Percentiles rank a stretch among this genome's conserved stretches.
These are phyloP conservation scores for Panaeolus cyanescens DNA, from an alignment of 768 basidiomycete genomes.

Conservation along the genomic window DNA sequence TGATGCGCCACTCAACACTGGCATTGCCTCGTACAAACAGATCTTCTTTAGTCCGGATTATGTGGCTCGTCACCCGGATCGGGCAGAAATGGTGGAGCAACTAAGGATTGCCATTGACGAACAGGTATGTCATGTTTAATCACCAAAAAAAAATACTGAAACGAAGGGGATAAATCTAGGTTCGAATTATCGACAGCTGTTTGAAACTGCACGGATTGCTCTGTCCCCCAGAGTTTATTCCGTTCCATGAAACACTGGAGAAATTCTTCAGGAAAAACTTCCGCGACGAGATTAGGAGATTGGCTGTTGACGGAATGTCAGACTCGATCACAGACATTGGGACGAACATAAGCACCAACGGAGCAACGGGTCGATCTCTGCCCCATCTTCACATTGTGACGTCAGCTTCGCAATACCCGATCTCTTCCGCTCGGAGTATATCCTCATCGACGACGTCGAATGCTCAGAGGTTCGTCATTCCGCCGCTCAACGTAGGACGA, in stretches of 20 bases:
- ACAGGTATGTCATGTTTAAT: conserved; percentile 50
- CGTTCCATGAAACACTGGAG: conserved; percentile 89
- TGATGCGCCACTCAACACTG: conserved; percentile 78
- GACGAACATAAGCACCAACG: conserved; percentile 37
- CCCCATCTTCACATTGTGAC: conserved; percentile 30
- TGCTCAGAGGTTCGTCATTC: conserved; percentile 43
- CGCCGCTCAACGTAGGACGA: conserved; percentile 54
- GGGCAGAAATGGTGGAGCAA: conserved; percentile 70
- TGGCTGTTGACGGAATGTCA: conserved; percentile 59
- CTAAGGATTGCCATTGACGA: conserved; percentile 78
- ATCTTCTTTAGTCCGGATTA: conserved; percentile 78
- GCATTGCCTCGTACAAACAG: conserved; percentile 75
- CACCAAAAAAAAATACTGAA: neutral
- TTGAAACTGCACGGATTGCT: conserved; percentile 80
- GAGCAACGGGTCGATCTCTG: conserved; percentile 30
- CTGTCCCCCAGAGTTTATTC: conserved; percentile 86
- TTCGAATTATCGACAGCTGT: conserved; percentile 81
- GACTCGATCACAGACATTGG: conserved; percentile 44
- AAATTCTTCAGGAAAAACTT: conserved; percentile 86
- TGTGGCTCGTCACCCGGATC: conserved; percentile 64
- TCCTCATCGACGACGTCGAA: conserved; percentile 43
- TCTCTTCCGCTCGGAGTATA: conserved; percentile 46
- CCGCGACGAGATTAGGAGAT: conserved; percentile 75
- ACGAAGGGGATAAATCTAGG: too few relatives aligned
- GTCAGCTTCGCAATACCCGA: conserved; percentile 50